Evolutionary conservation across 2,329 filamentous ascomycete species (phyloP), one percentile per base, ranked within the genome.

Genomic region (Rhynchosporium graminicola): DNA sequence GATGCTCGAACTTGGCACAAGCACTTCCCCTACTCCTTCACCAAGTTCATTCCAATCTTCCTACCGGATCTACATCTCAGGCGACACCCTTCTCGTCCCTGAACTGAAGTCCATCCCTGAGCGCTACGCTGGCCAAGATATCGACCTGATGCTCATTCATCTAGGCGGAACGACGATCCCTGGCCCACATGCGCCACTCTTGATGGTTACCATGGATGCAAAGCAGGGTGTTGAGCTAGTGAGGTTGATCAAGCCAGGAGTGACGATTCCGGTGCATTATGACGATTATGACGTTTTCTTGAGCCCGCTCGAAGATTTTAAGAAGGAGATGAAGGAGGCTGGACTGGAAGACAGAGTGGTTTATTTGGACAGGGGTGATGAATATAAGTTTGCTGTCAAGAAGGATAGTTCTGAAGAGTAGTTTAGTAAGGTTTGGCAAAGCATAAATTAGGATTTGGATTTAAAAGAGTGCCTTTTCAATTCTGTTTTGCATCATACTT

Each of bases 181-280:
- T 0, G 79, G 81, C 0, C 83, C 85, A 0, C 77, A 79, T 4
- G 68, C 85, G 72, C 84, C 84, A 50, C 73, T 88, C 63, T 63
- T 88, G 29, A 88, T 88, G 86, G 83, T 88, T 2, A 89, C 86
- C 0, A 89, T 89, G 86, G 86, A 89, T 72, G 86, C 82, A 28
- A 78, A 80, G 69, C 83, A 88, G 72, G 86, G 86, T 0, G 67
- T 89, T 33, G 75, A 86, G 74, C 71, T 89, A 65, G 82, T 89
- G 72, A 76, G 78, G 67, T 67, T 88, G 62, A 80, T 89, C 38
- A 75, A 84, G 36, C 83, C 86, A 20, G 82, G 87, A 29, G 61
- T 88, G 56, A 87, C 84, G 5, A 83, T 89, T 50, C 85, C 86
- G 3, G 82, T 88, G 43, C 85, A 88, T 70, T 87, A 80, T 69